phyloP scores from a whole-genome alignment of 805 yeast genomes.

The Ogataea minuta region DNA sequence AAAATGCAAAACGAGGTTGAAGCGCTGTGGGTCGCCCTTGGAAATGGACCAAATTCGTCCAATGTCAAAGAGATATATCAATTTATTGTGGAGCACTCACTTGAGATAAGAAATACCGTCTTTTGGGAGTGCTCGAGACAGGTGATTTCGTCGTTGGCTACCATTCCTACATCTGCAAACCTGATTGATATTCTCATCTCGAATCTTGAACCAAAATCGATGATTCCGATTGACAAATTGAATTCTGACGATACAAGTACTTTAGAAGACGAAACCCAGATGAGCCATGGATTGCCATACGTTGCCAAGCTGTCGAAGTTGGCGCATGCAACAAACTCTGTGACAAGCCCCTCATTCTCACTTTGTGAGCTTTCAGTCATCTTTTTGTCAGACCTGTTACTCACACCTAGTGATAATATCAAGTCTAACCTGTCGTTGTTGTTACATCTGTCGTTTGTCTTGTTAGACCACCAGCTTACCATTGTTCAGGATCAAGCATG shows the following conservation, averaged over 20 bases:
- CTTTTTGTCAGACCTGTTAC: constrained; percentile 76
- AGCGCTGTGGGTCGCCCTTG: constrained; percentile 94
- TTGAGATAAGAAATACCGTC: constrained; percentile 64
- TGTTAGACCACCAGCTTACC: constrained; percentile 83
- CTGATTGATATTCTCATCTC: constrained; percentile 61
- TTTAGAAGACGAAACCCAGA: constrained; percentile 13
- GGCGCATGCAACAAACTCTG: constrained; percentile 45
- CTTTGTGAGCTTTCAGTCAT: constrained; percentile 84
- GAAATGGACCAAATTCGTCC: constrained; percentile 62
- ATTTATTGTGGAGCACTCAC: constrained; percentile 64
- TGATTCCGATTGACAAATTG: constrained; percentile 61
- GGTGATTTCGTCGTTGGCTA: constrained; percentile 73
- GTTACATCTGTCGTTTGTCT: constrained; percentile 73
- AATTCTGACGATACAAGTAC: constrained; percentile 5
- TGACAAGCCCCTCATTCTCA: constrained; percentile 67
- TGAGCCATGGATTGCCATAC: constrained; percentile 52
- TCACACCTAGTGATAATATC: constrained; percentile 63
- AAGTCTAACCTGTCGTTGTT: constrained; percentile 63
- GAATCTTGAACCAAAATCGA: constrained; percentile 77
- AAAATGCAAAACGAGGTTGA: constrained; percentile 83
- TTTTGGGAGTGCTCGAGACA: constrained; percentile 81
- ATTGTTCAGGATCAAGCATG: constrained; percentile 84
- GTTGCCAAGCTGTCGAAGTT: constrained; percentile 65
- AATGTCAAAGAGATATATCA: constrained; percentile 73
- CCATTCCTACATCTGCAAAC: constrained; percentile 47